A percentile compares a stretch with the other conserved stretches of the same genome.
These are phyloP conservation scores for Globisporangium acanthophoron DNA, from an alignment of 352 stramenopile species.

Conservation along the genomic window DNA sequence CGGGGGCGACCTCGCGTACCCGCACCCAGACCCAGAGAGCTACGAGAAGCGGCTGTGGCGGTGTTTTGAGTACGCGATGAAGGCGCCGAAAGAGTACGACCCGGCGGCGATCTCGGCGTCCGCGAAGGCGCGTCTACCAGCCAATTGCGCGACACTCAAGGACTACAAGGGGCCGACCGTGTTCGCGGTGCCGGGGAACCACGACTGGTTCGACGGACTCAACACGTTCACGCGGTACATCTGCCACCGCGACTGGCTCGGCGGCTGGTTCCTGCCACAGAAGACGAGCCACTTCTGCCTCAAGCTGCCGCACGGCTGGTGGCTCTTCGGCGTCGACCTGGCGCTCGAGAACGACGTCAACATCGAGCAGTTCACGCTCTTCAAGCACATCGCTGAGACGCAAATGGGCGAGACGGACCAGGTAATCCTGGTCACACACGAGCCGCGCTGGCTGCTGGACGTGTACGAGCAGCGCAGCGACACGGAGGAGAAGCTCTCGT, in stretches of 20 bases:
- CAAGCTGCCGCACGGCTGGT: slow-evolving; percentile 89
- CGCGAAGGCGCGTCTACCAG: slow-evolving; percentile 53
- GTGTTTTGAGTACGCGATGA: slow-evolving; percentile 93
- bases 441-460: slow-evolving; percentile 90
- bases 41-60: slow-evolving; percentile 91
- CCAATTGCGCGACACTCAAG: slow-evolving; percentile 33
- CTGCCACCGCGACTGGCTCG: slow-evolving; percentile 89
- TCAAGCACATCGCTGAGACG: slow-evolving; percentile 75
- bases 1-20: slow-evolving; percentile 91
- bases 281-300: slow-evolving; percentile 91
- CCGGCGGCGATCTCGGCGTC: slow-evolving; percentile 83
- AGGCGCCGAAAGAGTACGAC: slow-evolving; percentile 79
- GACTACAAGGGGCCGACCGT: slow-evolving; percentile 70
- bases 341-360: slow-evolving; percentile 92
- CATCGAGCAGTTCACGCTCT: slow-evolving; percentile 90
- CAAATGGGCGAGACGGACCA: slow-evolving; percentile 77
- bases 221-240: slow-evolving; percentile 91
- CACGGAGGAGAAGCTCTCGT: slow-evolving; percentile 73
- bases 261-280: slow-evolving; percentile 90
- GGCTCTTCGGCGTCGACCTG: slow-evolving; percentile 89
- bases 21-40: slow-evolving; percentile 77
- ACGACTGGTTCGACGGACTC: slow-evolving; percentile 94
- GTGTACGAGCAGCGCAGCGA: slow-evolving; percentile 74
- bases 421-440: slow-evolving; percentile 90
- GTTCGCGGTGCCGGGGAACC: slow-evolving; percentile 88